These are phyloP conservation scores for Calocybe indica DNA, from an alignment of 768 basidiomycete genomes.

Conservation along the genomic window DNA sequence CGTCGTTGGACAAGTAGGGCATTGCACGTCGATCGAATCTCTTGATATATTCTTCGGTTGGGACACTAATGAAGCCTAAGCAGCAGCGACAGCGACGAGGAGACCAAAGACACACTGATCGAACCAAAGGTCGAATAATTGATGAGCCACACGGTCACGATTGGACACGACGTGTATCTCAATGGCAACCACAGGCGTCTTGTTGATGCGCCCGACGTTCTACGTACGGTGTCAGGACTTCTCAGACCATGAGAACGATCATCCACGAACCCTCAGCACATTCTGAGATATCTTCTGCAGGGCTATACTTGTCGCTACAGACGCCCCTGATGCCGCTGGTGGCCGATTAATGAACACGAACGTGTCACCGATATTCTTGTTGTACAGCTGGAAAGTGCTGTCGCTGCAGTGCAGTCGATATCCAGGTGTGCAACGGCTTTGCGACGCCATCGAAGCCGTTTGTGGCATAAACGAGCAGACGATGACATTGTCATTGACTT, in stretches of 20 bases:
- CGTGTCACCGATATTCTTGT: conserved; percentile 44
- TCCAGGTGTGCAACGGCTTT: conserved; percentile 43
- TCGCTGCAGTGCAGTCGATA: conserved; percentile 54
- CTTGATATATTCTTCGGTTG: conserved; percentile 39
- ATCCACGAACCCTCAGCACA: conserved; percentile 40
- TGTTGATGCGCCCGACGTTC: conserved; percentile 58
- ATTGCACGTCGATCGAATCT: conserved; percentile 38
- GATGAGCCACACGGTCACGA: conserved; percentile 58
- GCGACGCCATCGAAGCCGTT: conserved; percentile 40
- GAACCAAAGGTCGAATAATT: conserved; percentile 63
- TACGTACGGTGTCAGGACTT: conserved; percentile 13
- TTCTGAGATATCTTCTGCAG: conserved; percentile 51
- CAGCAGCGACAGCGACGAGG: neutral
- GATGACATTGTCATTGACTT: conserved; percentile 52
- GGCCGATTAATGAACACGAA: conserved; percentile 54
- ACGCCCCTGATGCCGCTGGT: conserved; percentile 35
- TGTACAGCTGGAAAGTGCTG: conserved; percentile 52
- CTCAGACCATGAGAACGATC: neutral
- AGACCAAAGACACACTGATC: conserved; percentile 44
- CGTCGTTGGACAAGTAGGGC: conserved; percentile 35
- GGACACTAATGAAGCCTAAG: conserved; percentile 26
- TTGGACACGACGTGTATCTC: conserved; percentile 70
- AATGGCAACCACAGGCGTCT: conserved; percentile 42
- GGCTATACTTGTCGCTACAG: conserved; percentile 55
- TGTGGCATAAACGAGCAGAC: conserved; percentile 58